phyloP scores from a whole-genome alignment of 192 early-diverging fungal genomes.

The Mortierella hygrophila region DNA sequence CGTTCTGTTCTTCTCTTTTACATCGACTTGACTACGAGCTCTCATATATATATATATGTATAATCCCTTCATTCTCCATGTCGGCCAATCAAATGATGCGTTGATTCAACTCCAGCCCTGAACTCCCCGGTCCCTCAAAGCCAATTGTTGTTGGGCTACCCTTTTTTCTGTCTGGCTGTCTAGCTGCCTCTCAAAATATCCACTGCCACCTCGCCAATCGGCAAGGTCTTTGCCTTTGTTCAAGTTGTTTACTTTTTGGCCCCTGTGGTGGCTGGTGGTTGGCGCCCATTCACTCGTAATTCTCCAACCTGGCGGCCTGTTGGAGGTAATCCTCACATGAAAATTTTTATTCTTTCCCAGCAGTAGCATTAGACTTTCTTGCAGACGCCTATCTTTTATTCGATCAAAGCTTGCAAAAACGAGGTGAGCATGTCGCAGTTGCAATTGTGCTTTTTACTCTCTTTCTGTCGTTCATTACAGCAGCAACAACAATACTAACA shows the following conservation, averaged over 20 bases:
- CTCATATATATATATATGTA: neutral
- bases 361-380: conserved; percentile 3
- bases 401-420: neutral
- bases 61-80: conserved; percentile 70
- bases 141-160: neutral
- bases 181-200: neutral
- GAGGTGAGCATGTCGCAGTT: neutral
- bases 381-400: neutral
- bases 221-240: neutral
- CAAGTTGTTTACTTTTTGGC: too few species aligned
- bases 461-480: neutral
- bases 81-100: conserved; percentile 73
- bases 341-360: conserved; percentile 71
- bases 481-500: too few species aligned
- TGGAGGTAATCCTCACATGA: neutral
- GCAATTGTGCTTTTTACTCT: neutral
- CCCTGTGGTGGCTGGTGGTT: too few species aligned
- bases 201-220: too few species aligned
- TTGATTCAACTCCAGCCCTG: conserved; percentile 10
- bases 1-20: neutral
- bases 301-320: neutral
- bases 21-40: conserved; percentile 59
- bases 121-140: conserved; percentile 8
- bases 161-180: neutral
- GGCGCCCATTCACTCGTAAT: neutral